These are phyloP conservation scores for Solanum clarkiae DNA, from an alignment of 257 asterid genomes.

Conservation along the genomic window DNA sequence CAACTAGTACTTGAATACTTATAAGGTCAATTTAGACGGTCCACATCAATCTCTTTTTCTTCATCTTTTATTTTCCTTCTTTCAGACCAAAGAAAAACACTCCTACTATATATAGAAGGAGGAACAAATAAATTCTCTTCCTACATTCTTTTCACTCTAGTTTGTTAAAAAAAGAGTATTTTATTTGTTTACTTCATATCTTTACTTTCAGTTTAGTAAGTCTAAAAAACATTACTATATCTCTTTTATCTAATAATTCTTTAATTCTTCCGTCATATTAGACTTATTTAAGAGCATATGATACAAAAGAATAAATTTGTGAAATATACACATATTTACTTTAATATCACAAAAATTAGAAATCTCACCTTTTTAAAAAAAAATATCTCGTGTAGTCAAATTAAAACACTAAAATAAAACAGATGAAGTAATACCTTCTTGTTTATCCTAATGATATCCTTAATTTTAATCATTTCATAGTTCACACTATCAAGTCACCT, in stretches of 20 bases:
- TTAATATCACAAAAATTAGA: background rate
- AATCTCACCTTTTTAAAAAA: background rate
- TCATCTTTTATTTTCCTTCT: background rate
- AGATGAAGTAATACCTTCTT: background rate
- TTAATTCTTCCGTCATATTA: no score
- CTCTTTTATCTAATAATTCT: no score
- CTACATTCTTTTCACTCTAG: background rate
- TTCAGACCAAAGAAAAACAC: background rate
- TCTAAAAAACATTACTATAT: no score
- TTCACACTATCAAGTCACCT: background rate
- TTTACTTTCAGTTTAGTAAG: background rate
- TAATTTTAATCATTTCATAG: no score
- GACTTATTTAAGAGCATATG: no score
- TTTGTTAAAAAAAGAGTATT: background rate
- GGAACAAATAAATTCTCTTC: background rate
- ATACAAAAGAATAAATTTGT: no score
- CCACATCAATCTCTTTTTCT: background rate
- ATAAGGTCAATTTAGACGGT: background rate
- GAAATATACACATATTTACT: background rate
- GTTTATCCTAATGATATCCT: background rate
- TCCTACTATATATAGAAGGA: background rate
- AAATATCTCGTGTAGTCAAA: background rate
- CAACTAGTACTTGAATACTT: background rate
- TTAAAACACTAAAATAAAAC: no score
- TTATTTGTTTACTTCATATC: background rate